Conservation (phyloP, 345 rosid species). For the Bruguiera sexangula region DNA sequence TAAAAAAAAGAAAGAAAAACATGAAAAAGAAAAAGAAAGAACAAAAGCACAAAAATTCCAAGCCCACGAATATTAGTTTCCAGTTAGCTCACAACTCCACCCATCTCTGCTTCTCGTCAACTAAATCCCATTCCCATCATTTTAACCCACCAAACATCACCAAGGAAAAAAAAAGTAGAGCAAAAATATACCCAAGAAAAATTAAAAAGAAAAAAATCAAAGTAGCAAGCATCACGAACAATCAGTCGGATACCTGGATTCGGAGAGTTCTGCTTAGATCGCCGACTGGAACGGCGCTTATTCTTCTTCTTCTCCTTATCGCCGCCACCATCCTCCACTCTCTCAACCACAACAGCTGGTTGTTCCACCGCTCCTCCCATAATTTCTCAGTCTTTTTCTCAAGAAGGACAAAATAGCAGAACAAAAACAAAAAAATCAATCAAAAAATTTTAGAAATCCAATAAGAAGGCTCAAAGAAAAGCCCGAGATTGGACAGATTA, state of each 20-base stretch:
- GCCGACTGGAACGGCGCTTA: conserved; percentile 60
- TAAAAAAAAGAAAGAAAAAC: background rate
- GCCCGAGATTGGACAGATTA: conserved; percentile 23
- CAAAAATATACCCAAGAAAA: too few species aligned
- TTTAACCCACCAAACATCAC: too few species aligned
- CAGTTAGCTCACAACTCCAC: background rate
- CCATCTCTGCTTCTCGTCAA: too few species aligned
- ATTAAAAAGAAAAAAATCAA: background rate
- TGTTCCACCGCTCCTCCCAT: conserved; percentile 50
- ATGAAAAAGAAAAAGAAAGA: too few species aligned
- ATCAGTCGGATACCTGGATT: conserved; percentile 13
- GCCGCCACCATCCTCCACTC: conserved; percentile 46
- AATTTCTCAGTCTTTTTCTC: background rate
- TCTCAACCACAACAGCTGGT: conserved; percentile 30
- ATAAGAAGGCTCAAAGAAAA: background rate
- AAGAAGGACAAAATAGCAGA: background rate
- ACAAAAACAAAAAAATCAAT: background rate
- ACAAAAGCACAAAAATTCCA: too few species aligned
- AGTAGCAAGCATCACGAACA: background rate
- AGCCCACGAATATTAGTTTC: background rate
- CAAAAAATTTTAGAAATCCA: background rate
- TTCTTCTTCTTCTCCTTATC: conserved; percentile 66
- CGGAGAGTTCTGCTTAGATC: conserved; percentile 53
- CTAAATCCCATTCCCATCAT: too few species aligned
- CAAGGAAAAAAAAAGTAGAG: too few species aligned